Evolutionary conservation across 257 asterid species (phyloP).

Genomic region (Ilex asprella): DNA sequence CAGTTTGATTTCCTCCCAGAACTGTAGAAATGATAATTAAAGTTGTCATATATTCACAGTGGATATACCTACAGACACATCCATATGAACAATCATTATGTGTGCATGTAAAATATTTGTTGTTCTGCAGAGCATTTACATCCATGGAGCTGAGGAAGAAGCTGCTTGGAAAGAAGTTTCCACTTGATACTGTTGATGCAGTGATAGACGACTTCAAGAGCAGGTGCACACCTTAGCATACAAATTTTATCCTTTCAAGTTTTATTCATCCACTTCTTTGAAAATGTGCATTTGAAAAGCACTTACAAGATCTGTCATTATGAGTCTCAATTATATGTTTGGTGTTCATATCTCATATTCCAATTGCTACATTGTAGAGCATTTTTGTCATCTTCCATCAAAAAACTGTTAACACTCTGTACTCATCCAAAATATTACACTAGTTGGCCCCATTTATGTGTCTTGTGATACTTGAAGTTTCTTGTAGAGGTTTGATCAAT

Average conservation of each 20-base stretch:
- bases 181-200: conserved; percentile 42
- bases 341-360: no score
- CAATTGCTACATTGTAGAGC: no score
- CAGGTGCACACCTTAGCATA: conserved; percentile 33
- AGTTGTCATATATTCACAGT: conserved; percentile 2
- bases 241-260: no score
- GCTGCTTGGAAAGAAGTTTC: conserved; percentile 49
- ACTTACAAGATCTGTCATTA: no score
- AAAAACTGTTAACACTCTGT: conserved; percentile 5
- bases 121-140: conserved; percentile 62
- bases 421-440: not conserved
- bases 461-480: conserved; percentile 5
- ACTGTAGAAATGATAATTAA: no score
- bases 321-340: no score
- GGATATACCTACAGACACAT: not conserved
- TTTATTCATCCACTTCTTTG: no score
- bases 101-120: conserved; percentile 2
- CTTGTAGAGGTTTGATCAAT: no score
- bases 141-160: conserved; percentile 76
- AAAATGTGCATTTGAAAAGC: no score
- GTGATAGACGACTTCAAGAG: conserved; percentile 58
- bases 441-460: conserved; percentile 1
- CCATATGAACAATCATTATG: conserved; percentile 6
- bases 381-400: no score
- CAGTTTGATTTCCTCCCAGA: no score